phyloP scores from a whole-genome alignment of 2,329 filamentous ascomycete genomes.

The Juglanconis oblonga region DNA sequence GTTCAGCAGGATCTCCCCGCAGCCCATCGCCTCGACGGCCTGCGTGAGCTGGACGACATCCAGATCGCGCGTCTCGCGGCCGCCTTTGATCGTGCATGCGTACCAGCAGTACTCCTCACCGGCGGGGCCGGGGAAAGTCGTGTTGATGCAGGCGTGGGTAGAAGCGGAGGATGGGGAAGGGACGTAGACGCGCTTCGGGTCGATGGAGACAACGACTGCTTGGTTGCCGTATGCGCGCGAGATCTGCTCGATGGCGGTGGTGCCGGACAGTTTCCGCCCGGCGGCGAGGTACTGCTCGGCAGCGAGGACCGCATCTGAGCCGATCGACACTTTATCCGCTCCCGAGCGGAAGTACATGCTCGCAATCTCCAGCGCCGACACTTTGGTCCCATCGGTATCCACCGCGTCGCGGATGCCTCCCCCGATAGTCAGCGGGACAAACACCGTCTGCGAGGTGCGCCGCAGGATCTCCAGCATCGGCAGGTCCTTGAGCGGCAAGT shows the following conservation, averaged over 20 bases:
- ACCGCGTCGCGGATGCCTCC: conserved; percentile 92
- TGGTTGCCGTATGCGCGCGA: conserved; percentile 91
- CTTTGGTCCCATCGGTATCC: conserved; percentile 79
- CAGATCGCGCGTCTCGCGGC: conserved; percentile 88
- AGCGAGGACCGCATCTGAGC: conserved; percentile 88
- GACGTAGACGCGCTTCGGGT: conserved; percentile 90
- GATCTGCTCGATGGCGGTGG: conserved; percentile 93
- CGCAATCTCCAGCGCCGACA: conserved; percentile 90
- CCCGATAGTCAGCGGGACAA: conserved; percentile 92
- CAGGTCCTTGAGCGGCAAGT: conserved; percentile 85
- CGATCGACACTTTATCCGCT: conserved; percentile 96
- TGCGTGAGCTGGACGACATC: conserved; percentile 85
- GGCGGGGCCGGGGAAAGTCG: conserved; percentile 64
- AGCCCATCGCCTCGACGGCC: conserved; percentile 93
- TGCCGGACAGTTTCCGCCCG: conserved; percentile 68
- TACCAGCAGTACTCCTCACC: conserved; percentile 92
- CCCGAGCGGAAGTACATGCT: conserved; percentile 97
- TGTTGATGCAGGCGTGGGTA: conserved; percentile 71
- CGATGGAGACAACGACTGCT: conserved; percentile 92
- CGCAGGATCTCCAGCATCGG: conserved; percentile 96
- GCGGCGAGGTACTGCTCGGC: conserved; percentile 84
- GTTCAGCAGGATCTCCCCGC: conserved; percentile 91
- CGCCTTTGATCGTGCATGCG: conserved; percentile 94
- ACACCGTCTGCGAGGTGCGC: conserved; percentile 83
- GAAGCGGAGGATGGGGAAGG: conserved; percentile 50